phyloP scores from a whole-genome alignment of 148 eudicot genomes.

The Suaeda aralocaspica region DNA sequence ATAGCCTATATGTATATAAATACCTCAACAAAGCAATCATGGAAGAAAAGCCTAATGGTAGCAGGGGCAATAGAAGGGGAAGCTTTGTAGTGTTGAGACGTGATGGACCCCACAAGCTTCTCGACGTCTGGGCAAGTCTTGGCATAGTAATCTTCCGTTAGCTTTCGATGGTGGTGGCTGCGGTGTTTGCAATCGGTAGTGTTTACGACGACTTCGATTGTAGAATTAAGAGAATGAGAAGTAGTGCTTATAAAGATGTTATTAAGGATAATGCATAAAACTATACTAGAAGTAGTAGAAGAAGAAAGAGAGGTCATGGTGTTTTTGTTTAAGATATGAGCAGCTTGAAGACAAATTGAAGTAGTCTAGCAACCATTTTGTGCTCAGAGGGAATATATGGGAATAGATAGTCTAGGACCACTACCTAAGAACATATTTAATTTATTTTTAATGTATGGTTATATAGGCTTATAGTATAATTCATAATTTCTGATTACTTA shows the following conservation, averaged over 20 bases:
- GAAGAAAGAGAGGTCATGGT: conserved; percentile 26
- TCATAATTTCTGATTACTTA: too few relatives aligned
- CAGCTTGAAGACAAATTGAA: conserved; percentile 2
- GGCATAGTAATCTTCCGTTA: conserved; percentile 65
- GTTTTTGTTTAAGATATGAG: conserved; percentile 6
- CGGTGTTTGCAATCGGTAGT: conserved; percentile 22
- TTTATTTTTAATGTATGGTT: too few relatives aligned
- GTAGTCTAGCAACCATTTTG: background rate
- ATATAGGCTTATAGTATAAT: too few relatives aligned
- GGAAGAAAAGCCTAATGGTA: conserved; percentile 90
- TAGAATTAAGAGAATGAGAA: conserved; percentile 21
- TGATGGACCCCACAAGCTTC: conserved; percentile 62
- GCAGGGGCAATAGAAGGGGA: conserved; percentile 69
- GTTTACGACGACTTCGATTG: conserved; percentile 25
- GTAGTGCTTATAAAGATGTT: conserved; percentile 18
- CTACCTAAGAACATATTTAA: background rate
- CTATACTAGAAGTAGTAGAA: conserved; percentile 15
- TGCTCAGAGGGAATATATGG: conserved; percentile 9
- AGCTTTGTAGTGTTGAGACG: conserved; percentile 50
- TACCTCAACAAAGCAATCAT: conserved; percentile 93
- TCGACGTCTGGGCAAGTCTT: conserved; percentile 78
- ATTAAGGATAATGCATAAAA: conserved; percentile 12
- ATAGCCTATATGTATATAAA: too few relatives aligned
- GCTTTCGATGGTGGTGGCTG: conserved; percentile 30
- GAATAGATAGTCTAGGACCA: background rate